Evolutionary conservation across 148 eudicot species (phyloP), one percentile per base, ranked within the genome.

Genomic region (Rhododendron griersonianum): DNA sequence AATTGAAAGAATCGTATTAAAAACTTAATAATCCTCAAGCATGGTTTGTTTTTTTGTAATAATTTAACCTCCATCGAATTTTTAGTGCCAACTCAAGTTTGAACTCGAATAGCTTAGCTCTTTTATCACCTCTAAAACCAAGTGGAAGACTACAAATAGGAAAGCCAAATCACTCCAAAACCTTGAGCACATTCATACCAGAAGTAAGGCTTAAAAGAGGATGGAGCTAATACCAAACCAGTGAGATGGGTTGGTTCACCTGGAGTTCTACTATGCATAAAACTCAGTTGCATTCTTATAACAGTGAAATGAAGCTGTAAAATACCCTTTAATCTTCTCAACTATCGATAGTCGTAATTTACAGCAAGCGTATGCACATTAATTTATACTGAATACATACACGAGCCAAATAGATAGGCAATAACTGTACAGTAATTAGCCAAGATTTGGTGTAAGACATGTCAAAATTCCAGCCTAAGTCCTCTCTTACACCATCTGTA

Each of bases 351-450:
- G 23, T 39, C 53, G 67, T 82, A 67, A 67, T 28, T 18, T 67
- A 48, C 85, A 83, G 48, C 28, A 47, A 69, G 7, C 35, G n/a
- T 47, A 81, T 37, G 14, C 10, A 4, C 41, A 33, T 5, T 30
- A 30, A 30, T 30, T 53, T 18, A 23, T 41, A 9, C 57, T 18
- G 69, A 81, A 81, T 81, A 65, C 21, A 65, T 39, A 23, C 53
- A 63, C 3, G 3, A 65, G 13, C 77, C 51, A 65, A 59, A 82
- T 82, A 13, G 25, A 61, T 11, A 48, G 11, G 15, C 19, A 82
- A 82, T 19, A 83, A 47, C 85, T 83, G 78, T 83, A 83, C 61
- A 83, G 77, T 3, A 83, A 44, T 23, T 44, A 21, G 7, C 85
- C 55, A 83, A 44, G 51, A 21, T 41, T 65, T 65, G 55, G 55